These are phyloP conservation scores for Termitomyces sp. DNA, from an alignment of 768 basidiomycete genomes.

Conservation along the genomic window DNA sequence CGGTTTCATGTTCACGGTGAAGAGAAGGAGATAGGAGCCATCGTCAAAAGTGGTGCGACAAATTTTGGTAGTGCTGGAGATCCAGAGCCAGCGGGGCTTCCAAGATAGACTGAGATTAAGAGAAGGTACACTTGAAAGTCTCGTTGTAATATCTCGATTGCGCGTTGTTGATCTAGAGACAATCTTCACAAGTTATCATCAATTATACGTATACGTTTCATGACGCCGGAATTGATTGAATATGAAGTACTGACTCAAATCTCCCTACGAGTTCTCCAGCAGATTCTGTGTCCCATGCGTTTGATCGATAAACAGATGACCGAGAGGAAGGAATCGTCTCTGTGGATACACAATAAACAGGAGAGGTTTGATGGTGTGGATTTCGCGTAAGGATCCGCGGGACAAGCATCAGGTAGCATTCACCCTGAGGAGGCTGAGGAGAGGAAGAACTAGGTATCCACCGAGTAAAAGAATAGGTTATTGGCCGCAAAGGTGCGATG, in stretches of 20 bases:
- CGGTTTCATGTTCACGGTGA: not conserved
- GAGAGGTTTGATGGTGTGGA: not conserved
- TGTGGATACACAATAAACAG: not conserved
- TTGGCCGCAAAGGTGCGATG: not conserved
- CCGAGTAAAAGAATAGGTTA: not conserved
- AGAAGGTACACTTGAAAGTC: not conserved
- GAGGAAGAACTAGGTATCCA: not conserved
- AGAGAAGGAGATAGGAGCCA: not conserved
- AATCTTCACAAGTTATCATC: not conserved
- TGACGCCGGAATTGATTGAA: not conserved
- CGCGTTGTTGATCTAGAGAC: not conserved
- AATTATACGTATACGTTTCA: not conserved
- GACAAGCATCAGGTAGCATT: not conserved
- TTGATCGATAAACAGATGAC: not conserved
- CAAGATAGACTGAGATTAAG: not conserved
- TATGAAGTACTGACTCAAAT: not conserved
- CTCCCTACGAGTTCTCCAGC: not conserved
- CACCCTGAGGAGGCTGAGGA: too few species aligned
- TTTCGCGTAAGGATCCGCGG: not conserved
- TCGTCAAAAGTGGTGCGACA: too few species aligned
- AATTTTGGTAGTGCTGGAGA: not conserved
- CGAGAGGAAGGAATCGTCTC: not conserved
- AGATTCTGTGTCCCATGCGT: too few species aligned
- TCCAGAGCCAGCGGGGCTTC: not conserved
- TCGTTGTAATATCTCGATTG: not conserved